Conservation (phyloP, 2,329 filamentous ascomycete genomes). For the Aspergillus brunneoviolaceus region DNA sequence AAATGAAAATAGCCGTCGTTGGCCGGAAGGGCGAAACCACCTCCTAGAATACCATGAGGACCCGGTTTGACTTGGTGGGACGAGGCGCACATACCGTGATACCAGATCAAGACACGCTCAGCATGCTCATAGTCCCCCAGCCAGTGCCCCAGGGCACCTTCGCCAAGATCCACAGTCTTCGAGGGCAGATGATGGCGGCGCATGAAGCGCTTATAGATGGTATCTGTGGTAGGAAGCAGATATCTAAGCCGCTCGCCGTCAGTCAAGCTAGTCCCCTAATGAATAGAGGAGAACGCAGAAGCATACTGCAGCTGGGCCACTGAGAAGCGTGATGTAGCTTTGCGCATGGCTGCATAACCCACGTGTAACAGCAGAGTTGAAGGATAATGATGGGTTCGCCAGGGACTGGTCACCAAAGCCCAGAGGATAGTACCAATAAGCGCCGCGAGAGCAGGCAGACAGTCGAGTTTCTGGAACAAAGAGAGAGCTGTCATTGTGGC, state of each 20-base stretch:
- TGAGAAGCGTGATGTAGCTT: conserved; percentile 29
- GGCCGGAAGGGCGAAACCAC: conserved; percentile 56
- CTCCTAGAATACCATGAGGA: conserved; percentile 40
- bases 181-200: conserved; percentile 25
- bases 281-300: not conserved
- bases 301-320: conserved; percentile 33
- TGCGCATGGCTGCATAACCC: conserved; percentile 36
- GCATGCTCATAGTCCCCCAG: conserved; percentile 35
- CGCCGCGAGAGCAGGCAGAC: conserved; percentile 33
- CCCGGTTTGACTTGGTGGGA: not conserved
- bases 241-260: conserved; percentile 14
- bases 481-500: conserved; percentile 21
- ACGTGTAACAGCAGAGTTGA: conserved; percentile 34
- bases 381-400: conserved; percentile 30
- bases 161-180: conserved; percentile 31
- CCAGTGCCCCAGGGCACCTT: conserved; percentile 41
- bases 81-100: conserved; percentile 29
- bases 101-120: conserved; percentile 42
- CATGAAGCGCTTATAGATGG: conserved; percentile 31
- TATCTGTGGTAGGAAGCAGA: conserved; percentile 25
- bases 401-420: conserved; percentile 29
- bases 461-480: conserved; percentile 32
- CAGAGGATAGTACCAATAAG: conserved; percentile 28
- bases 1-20: conserved; percentile 51
- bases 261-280: not conserved